Evolutionary conservation across 2,329 filamentous ascomycete genomes (phyloP).

Genomic region (Colletotrichum spinosum): DNA sequence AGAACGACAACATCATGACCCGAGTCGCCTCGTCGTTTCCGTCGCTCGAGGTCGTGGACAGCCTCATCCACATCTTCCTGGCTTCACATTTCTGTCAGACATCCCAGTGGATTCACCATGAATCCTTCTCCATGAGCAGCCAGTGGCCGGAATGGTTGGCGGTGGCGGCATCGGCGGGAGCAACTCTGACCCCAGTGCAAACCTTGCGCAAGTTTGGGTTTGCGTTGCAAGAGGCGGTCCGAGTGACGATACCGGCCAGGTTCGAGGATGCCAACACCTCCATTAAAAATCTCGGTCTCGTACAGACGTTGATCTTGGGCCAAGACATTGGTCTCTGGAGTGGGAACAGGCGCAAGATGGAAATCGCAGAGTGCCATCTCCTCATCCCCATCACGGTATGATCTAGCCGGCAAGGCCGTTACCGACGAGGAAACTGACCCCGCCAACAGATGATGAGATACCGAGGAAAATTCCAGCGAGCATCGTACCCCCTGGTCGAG

Average conservation of each 20-base stretch:
- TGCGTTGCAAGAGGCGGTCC: conserved; percentile 64
- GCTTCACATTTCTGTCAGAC: conserved; percentile 67
- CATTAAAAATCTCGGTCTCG: conserved; percentile 59
- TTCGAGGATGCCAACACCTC: conserved; percentile 63
- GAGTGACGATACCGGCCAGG: conserved; percentile 45
- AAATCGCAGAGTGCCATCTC: conserved; percentile 64
- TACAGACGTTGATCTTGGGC: conserved; percentile 61
- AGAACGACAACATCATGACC: conserved; percentile 59
- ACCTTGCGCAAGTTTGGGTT: conserved; percentile 72
- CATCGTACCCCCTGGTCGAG: conserved; percentile 62
- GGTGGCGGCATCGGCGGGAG: conserved; percentile 70
- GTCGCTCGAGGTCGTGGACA: conserved; percentile 69
- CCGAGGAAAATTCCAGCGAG: conserved; percentile 68
- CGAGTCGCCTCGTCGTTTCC: conserved; percentile 72
- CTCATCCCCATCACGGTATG: conserved; percentile 59
- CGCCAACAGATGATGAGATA: conserved; percentile 62
- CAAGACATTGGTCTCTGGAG: conserved; percentile 67
- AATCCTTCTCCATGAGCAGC: conserved; percentile 66
- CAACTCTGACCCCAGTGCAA: conserved; percentile 66
- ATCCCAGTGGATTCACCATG: conserved; percentile 71
- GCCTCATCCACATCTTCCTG: conserved; percentile 70
- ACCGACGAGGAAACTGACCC: conserved; percentile 13
- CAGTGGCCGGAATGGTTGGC: conserved; percentile 70
- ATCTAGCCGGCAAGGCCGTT: neutral
- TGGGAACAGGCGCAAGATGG: conserved; percentile 66